A percentile compares a stretch with the other conserved stretches of the same genome.
phyloP scores from a whole-genome alignment of 2,329 filamentous ascomycete species.

The Trichoderma sp. region DNA sequence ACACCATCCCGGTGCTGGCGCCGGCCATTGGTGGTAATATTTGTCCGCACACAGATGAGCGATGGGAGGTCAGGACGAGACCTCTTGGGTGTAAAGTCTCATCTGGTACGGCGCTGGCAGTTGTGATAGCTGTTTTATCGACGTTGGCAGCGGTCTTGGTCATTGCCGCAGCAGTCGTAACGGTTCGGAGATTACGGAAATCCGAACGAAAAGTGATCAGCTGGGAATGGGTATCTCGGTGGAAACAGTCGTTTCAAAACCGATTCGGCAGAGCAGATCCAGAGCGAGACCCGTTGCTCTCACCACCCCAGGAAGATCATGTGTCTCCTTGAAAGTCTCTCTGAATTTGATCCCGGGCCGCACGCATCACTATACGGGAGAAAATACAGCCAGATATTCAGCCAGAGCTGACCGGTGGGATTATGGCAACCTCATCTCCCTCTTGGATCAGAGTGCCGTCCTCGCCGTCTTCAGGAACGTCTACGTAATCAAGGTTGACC shows the following conservation, averaged over 20 bases:
- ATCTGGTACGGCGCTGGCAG: constrained; percentile 34
- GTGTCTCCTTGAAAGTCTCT: not conserved
- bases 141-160: constrained; percentile 30
- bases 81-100: constrained; percentile 39
- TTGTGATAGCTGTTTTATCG: constrained; percentile 28
- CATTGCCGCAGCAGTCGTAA: constrained; percentile 21
- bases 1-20: constrained; percentile 45
- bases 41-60: constrained; percentile 49
- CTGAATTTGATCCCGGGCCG: not conserved
- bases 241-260: constrained; percentile 19
- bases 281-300: constrained; percentile 33
- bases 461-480: constrained; percentile 50
- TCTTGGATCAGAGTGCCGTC: constrained; percentile 53
- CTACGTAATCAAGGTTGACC: constrained; percentile 78
- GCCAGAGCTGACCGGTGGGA: constrained; percentile 84
- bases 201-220: constrained; percentile 24
- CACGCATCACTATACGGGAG: not conserved
- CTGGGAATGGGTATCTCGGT: constrained; percentile 23
- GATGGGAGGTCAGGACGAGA: constrained; percentile 38
- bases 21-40: constrained; percentile 49
- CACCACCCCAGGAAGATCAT: constrained; percentile 1
- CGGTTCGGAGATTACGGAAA: constrained; percentile 24
- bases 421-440: constrained; percentile 82
- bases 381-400: constrained; percentile 37
- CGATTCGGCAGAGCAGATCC: constrained; percentile 22